These are phyloP conservation scores for Anacardium occidentale DNA, from an alignment of 345 rosid genomes.

Conservation along the genomic window DNA sequence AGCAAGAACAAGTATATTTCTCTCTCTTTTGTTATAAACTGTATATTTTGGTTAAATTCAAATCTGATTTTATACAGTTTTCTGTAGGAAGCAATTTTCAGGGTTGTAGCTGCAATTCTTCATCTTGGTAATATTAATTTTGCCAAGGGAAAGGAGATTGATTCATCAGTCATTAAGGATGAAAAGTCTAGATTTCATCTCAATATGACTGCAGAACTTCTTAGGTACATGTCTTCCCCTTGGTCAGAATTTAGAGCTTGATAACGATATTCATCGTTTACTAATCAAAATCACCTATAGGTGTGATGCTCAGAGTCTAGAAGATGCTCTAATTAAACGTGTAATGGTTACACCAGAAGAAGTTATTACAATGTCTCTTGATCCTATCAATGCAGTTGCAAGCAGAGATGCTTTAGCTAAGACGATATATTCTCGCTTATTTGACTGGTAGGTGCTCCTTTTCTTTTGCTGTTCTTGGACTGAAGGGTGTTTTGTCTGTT, in stretches of 20 bases:
- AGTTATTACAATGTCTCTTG: slow-evolving; percentile 77
- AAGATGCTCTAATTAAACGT: slow-evolving; percentile 86
- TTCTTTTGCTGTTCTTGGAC: slow-evolving; percentile 13
- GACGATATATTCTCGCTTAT: slow-evolving; percentile 79
- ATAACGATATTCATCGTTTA: slow-evolving; percentile 2
- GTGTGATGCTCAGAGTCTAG: slow-evolving; percentile 77
- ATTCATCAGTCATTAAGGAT: slow-evolving; percentile 81
- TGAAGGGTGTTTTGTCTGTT: background rate
- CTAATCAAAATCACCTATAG: slow-evolving; percentile 36
- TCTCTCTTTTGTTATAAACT: slow-evolving; percentile 2
- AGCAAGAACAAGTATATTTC: slow-evolving; percentile 52
- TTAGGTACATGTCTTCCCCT: slow-evolving; percentile 32
- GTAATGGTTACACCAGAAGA: slow-evolving; percentile 96
- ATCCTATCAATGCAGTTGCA: slow-evolving; percentile 62
- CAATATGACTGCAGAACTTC: slow-evolving; percentile 70
- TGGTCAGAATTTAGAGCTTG: slow-evolving; percentile 3
- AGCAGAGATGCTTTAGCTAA: slow-evolving; percentile 92
- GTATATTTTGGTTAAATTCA: slow-evolving; percentile 13
- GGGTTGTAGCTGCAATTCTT: slow-evolving; percentile 89
- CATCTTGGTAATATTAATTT: slow-evolving; percentile 88
- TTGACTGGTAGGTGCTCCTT: slow-evolving; percentile 65
- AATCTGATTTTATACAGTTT: slow-evolving; percentile 30
- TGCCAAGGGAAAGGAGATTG: slow-evolving; percentile 72
- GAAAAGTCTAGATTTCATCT: slow-evolving; percentile 74
- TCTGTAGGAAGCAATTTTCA: slow-evolving; percentile 81